phyloP scores from a whole-genome alignment of 208 protist species.

The Sergeia podlipaevii region DNA sequence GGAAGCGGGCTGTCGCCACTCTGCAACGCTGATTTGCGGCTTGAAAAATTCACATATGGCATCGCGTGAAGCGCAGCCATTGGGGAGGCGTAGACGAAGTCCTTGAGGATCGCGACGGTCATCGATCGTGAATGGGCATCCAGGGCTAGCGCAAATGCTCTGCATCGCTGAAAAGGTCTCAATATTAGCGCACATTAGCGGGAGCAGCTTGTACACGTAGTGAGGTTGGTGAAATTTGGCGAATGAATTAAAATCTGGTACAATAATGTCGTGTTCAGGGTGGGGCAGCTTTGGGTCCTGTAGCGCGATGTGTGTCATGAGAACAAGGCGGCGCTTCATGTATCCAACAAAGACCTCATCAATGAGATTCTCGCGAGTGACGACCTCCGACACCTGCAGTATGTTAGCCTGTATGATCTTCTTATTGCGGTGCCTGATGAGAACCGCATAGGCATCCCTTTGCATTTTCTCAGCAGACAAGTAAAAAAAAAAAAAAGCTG shows the following conservation, averaged over 20 bases:
- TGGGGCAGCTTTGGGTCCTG: conserved; percentile 33
- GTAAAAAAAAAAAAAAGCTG: conserved; percentile 4
- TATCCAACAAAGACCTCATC: conserved; percentile 69
- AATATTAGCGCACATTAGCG: conserved; percentile 55
- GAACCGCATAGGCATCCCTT: conserved; percentile 72
- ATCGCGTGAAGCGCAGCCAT: conserved; percentile 38
- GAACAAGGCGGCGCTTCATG: conserved; percentile 53
- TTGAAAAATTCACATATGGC: conserved; percentile 65
- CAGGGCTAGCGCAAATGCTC: conserved; percentile 41
- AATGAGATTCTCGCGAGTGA: conserved; percentile 62
- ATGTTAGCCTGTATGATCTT: conserved; percentile 54
- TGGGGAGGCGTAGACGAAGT: conserved; percentile 45
- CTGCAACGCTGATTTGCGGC: conserved; percentile 24
- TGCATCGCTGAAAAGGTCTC: conserved; percentile 73
- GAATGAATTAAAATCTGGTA: conserved; percentile 56
- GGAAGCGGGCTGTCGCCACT: conserved; percentile 36
- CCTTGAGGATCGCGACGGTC: conserved; percentile 47
- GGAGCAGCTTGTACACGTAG: conserved; percentile 77
- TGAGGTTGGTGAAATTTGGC: conserved; percentile 62
- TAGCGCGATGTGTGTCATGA: conserved; percentile 55
- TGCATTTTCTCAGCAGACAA: conserved; percentile 46
- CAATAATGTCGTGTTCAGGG: conserved; percentile 65
- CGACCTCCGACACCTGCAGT: conserved; percentile 59
- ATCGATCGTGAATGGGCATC: conserved; percentile 59
- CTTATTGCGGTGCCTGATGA: conserved; percentile 61